Base-by-base conservation (phyloP, 148 eudicot genomes). In the Rhododendron simsii region DNA sequence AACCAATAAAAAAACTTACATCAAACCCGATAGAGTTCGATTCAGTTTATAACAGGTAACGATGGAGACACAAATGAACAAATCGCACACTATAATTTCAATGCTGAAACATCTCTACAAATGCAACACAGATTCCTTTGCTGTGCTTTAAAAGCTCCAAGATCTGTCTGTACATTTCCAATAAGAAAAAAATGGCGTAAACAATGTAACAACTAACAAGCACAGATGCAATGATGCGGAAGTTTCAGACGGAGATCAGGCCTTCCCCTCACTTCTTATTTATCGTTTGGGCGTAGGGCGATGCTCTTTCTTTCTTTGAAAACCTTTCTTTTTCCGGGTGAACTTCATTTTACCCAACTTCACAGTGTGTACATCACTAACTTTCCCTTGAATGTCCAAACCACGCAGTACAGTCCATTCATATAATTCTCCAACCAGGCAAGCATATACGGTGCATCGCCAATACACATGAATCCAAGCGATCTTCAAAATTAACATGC, bases 31-130 rank as follows among this genome's bases (percentile, higher is more conserved):
- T 15, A 14, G 35, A 47, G 35, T 28, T 55, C 7, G 33, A 39
- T 81, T 37, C 15, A 81, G 26, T 55, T 35, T 65, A 81, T 20
- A 33, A 67, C 28, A 81, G 28, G 79, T 35, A 75, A 75, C n/a
- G 2, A 8, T 16, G 57, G 30, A 57, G 3, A 81, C 69, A 57
- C 69, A 81, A 33, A 57, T 55, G 28, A 33, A 81, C 28, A 57
- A 57, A 81, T 81, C 83, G 35, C 18, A 33, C 33, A 14, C 82
- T 39, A 16, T 16, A 50, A 6, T 39, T 15, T 3, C 55, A 1
- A 71, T 79, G 81, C 51, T 79, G 81, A 79, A 79, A 53, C 65
- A 81, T 53, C 71, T 33, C 69, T 75, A 37, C 47, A 37, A 37
- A 37, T 75, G 47, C 47, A 18, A 75, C 79, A 75, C 79, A 37